Base-by-base conservation (phyloP, 2,329 filamentous ascomycete genomes). In the Fusarium albidum region DNA sequence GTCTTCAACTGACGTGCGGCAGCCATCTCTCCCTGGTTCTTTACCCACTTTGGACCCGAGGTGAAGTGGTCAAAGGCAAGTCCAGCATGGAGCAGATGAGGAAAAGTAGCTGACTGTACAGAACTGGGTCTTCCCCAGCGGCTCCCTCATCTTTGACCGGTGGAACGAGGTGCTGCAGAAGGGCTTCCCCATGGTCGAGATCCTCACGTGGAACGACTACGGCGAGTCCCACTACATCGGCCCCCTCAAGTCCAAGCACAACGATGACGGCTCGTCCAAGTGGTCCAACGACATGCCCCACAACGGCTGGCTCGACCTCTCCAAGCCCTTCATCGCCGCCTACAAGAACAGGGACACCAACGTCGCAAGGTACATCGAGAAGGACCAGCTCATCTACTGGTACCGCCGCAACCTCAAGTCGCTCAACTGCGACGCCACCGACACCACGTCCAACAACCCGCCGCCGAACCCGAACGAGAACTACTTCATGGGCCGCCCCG, bases 81-180 rank as follows among this genome's bases (percentile, higher is more conserved):
- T 1, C n/a, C n/a, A n/a, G n/a, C n/a, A n/a, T 6, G 10, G 1
- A 8, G 0, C 3, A 5, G 10, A 8, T 29, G 2, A 3, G 7
- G 0, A 4, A 4, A 2, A 75, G 45, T 7, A 9, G 73, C 78
- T 15, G 64, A 73, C 9, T 81, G 76, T 57, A 25, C 9, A 85
- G 73, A 82, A 82, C 61, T 83, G 79, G 77, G 74, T 87, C 2
- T 88, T 83, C 74, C 79, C 79, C 4, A 79, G 82, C 8, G 84
- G 86, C 54, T 73, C 79, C 34, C 71, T 87, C 7, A 86, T 85
- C 79, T 81, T 79, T 53, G 73, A 83, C 50, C 80, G 84, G 25
- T 87, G 84, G 84, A 73, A 79, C 17, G 58, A 73, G 48, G 74
- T 82, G 15, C 57, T 81, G 10, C 59, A 65, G 7, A 61, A 79